phyloP scores from a whole-genome alignment of 192 early-diverging fungal species.

The Gorgonomyces haynaldii region DNA sequence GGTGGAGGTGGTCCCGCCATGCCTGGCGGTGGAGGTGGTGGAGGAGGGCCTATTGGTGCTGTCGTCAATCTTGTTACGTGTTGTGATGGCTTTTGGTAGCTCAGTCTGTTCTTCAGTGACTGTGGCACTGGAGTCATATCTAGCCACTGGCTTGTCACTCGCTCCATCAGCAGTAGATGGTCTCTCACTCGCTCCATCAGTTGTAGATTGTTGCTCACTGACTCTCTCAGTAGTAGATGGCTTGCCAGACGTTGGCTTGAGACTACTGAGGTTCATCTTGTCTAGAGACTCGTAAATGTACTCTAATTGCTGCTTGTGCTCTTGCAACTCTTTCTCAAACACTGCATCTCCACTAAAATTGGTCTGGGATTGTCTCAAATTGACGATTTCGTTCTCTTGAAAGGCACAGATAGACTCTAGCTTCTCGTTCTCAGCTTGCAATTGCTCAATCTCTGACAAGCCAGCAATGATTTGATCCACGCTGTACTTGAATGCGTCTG shows the following conservation, averaged over 20 bases:
- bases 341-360: not conserved
- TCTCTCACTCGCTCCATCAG: not conserved
- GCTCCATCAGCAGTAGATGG: not conserved
- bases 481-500: slow-evolving; percentile 2
- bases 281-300: not conserved
- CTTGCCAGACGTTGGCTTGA: not conserved
- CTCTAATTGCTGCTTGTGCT: not conserved
- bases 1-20: not conserved
- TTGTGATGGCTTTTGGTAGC: not conserved
- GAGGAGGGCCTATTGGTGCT: slow-evolving; percentile 5
- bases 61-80: not conserved
- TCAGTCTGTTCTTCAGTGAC: not conserved
- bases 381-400: not conserved
- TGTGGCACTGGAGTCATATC: not conserved
- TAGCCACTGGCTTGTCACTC: not conserved
- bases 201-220: not conserved
- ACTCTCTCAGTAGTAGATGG: not conserved
- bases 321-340: not conserved
- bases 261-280: not conserved
- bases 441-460: not conserved
- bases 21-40: slow-evolving; percentile 7
- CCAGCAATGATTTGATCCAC: slow-evolving; percentile 2
- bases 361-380: no score
- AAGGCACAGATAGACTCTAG: not conserved
- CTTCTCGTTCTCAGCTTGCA: not conserved